These are phyloP conservation scores for Pythium coloratum DNA, from an alignment of 352 stramenopile species.

Conservation along the genomic window DNA sequence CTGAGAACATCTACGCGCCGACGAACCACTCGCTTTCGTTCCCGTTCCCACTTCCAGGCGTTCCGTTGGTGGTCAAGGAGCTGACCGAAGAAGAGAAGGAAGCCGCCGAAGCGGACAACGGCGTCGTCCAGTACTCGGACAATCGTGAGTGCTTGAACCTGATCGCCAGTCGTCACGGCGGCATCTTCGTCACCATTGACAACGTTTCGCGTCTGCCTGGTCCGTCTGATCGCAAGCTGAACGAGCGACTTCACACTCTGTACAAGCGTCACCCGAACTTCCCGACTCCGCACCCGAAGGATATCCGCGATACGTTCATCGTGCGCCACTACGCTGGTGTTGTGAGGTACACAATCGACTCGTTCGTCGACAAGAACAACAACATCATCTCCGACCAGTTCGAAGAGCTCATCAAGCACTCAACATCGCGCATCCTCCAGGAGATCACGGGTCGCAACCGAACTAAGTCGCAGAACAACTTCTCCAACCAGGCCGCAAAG, in stretches of 20 bases:
- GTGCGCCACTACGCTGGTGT: constrained; percentile 85
- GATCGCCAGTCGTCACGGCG: constrained; percentile 78
- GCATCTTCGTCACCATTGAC: constrained; percentile 86
- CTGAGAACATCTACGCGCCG: constrained; percentile 82
- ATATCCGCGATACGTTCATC: constrained; percentile 83
- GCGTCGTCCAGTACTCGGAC: constrained; percentile 74
- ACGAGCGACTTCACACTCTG: constrained; percentile 79
- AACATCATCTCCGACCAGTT: constrained; percentile 90
- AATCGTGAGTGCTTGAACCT: constrained; percentile 85
- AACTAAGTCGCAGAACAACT: constrained; percentile 43
- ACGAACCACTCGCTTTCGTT: constrained; percentile 83
- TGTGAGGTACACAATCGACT: constrained; percentile 83
- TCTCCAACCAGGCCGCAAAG: constrained; percentile 41
- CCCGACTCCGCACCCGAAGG: constrained; percentile 81
- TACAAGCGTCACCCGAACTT: constrained; percentile 86
- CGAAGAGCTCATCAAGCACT: constrained; percentile 83
- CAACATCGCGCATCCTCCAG: constrained; percentile 67
- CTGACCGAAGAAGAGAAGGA: constrained; percentile 39
- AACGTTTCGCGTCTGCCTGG: constrained; percentile 82
- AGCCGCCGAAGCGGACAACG: constrained; percentile 40
- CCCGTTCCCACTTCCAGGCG: constrained; percentile 57
- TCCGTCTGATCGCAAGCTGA: constrained; percentile 86
- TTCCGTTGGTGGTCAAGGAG: constrained; percentile 35
- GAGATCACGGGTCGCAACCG: constrained; percentile 59
- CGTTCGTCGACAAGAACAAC: constrained; percentile 91